These are phyloP conservation scores for Prillingera fragicola DNA, from an alignment of 1,284 basidiomycete species.

Conservation along the genomic window DNA sequence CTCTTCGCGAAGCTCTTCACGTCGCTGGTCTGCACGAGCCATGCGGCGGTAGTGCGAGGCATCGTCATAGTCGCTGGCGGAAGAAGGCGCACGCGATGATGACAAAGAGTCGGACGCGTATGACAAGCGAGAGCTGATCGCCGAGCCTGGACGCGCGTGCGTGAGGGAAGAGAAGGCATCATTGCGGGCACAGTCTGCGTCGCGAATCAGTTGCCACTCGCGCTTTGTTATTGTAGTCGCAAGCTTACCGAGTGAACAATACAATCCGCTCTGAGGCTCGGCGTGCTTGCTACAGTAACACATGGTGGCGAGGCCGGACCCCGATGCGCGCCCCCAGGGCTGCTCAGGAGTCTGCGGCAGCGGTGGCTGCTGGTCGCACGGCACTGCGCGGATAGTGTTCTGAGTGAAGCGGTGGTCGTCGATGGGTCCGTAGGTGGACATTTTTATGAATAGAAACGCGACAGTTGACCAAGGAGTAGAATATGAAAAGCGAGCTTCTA, in stretches of 20 bases:
- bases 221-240: not conserved
- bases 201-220: slow-evolving; percentile 1
- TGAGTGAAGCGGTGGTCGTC: slow-evolving; percentile 1
- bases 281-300: slow-evolving; percentile 39
- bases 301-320: too few relatives aligned
- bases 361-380: too few relatives aligned
- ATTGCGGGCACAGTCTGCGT: slow-evolving; percentile 41
- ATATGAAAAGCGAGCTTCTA: too few relatives aligned
- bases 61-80: slow-evolving; percentile 7
- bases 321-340: slow-evolving; percentile 1
- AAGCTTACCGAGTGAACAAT: slow-evolving; percentile 43
- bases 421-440: too few relatives aligned
- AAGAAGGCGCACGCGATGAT: slow-evolving; percentile 7
- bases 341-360: not conserved
- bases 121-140: slow-evolving; percentile 15
- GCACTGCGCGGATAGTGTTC: not conserved
- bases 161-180: slow-evolving; percentile 46
- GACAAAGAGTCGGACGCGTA: slow-evolving; percentile 16
- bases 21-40: slow-evolving; percentile 37
- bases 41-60: slow-evolving; percentile 43
- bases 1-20: slow-evolving; percentile 34
- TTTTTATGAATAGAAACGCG: too few relatives aligned
- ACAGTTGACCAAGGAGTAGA: too few relatives aligned
- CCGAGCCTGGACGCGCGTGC: slow-evolving; percentile 27
- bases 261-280: slow-evolving; percentile 36